These are phyloP conservation scores for Ascochyta fabae DNA, from an alignment of 2,329 filamentous ascomycete species.

Conservation along the genomic window DNA sequence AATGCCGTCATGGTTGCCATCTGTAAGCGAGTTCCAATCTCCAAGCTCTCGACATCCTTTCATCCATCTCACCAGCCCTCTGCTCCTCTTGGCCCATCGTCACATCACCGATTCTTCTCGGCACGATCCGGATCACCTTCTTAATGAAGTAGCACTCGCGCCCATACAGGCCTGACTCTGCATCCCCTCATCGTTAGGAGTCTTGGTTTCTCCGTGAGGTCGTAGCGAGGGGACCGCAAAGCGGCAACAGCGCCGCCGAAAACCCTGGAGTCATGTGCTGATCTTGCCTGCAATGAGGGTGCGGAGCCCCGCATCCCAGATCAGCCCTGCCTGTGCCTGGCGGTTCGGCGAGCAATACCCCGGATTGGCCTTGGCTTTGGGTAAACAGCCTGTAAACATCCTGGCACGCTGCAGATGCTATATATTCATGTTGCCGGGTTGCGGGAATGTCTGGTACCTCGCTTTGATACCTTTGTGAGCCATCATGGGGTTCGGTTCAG, in stretches of 20 bases:
- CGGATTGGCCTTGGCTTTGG: conserved; percentile 35
- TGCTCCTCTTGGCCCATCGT: conserved; percentile 8
- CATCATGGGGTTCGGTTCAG: conserved; percentile 25
- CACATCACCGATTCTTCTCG: conserved; percentile 5
- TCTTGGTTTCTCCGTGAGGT: conserved; percentile 26
- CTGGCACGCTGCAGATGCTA: conserved; percentile 19
- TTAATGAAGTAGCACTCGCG: conserved; percentile 11
- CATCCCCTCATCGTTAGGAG: conserved; percentile 5
- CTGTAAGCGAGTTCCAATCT: conserved; percentile 2
- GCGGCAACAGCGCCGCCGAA: conserved; percentile 16
- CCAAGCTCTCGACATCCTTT: neutral
- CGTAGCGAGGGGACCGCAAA: conserved; percentile 12
- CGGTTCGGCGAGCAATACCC: conserved; percentile 31
- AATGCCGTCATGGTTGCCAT: conserved; percentile 1
- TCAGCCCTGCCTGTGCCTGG: conserved; percentile 25
- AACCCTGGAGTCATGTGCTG: conserved; percentile 32
- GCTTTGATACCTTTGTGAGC: neutral
- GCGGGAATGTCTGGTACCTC: conserved; percentile 2
- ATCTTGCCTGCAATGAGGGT: conserved; percentile 18
- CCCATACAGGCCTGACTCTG: neutral
- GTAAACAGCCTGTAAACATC: conserved; percentile 6
- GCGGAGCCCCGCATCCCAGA: conserved; percentile 34
- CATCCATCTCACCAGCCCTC: neutral
- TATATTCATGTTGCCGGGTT: conserved; percentile 23
- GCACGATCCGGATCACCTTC: conserved; percentile 11